These are phyloP conservation scores for Penicillium samsonianum DNA, from an alignment of 495 filamentous ascomycete species.

Conservation along the genomic window DNA sequence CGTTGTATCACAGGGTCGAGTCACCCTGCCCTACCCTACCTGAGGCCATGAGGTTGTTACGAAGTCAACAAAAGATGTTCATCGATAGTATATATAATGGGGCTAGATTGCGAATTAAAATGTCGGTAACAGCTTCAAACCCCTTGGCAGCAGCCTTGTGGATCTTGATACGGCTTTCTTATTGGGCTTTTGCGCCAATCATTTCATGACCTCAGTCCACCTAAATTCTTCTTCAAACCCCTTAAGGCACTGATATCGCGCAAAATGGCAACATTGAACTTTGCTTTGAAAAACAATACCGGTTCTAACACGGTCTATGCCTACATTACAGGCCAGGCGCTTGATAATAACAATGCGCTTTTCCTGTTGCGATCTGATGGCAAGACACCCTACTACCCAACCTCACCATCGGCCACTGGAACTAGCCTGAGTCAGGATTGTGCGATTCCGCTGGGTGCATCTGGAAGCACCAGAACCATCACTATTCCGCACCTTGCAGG, in stretches of 20 bases:
- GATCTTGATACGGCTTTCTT: constrained; percentile 8
- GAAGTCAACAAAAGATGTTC: neutral
- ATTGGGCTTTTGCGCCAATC: constrained; percentile 12
- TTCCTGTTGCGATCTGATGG: constrained; percentile 65
- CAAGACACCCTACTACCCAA: constrained; percentile 55
- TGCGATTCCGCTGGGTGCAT: constrained; percentile 62
- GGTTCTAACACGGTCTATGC: constrained; percentile 62
- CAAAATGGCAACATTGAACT: constrained; percentile 50
- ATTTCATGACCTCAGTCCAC: constrained; percentile 2
- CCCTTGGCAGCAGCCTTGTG: constrained; percentile 15
- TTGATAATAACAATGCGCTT: constrained; percentile 59
- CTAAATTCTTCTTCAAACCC: constrained; percentile 1
- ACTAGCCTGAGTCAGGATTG: constrained; percentile 53
- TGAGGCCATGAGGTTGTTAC: neutral
- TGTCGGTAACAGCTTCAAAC: neutral
- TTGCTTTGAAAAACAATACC: constrained; percentile 65
- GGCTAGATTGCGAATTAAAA: constrained; percentile 4
- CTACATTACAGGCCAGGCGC: constrained; percentile 68
- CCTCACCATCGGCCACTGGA: constrained; percentile 46
- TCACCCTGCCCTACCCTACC: constrained; percentile 31
- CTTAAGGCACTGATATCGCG: neutral
- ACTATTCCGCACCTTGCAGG: constrained; percentile 69
- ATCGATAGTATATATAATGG: constrained; percentile 12
- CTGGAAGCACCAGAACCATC: constrained; percentile 58
- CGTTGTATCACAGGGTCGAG: constrained; percentile 26